phyloP scores from a whole-genome alignment of 768 basidiomycete species.

The Phylloporus sp. region DNA sequence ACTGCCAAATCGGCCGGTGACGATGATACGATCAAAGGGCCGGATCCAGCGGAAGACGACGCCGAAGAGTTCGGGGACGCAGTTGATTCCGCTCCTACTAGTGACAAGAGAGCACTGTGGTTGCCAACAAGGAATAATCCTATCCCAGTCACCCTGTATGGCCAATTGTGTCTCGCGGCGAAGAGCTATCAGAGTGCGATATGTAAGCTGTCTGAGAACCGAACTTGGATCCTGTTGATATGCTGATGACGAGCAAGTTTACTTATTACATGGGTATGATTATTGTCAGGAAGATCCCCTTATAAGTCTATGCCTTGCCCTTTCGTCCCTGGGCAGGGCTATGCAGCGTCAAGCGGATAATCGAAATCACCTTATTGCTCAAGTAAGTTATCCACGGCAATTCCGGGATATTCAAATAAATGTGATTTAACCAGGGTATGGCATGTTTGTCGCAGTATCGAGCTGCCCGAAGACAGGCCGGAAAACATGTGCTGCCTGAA shows the following conservation, averaged over 20 bases:
- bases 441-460: slow-evolving; percentile 85
- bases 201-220: slow-evolving; percentile 52
- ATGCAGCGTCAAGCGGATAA: slow-evolving; percentile 96
- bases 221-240: background rate
- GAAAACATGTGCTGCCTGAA: slow-evolving; percentile 51
- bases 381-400: slow-evolving; percentile 37
- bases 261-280: slow-evolving; percentile 85
- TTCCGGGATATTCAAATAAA: background rate
- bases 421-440: slow-evolving; percentile 53
- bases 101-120: slow-evolving; percentile 30
- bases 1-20: slow-evolving; percentile 20
- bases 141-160: slow-evolving; percentile 68
- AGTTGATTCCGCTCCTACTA: slow-evolving; percentile 8
- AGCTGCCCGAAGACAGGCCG: slow-evolving; percentile 45
- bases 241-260: slow-evolving; percentile 49
- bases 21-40: slow-evolving; percentile 16
- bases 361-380: slow-evolving; percentile 81
- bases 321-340: slow-evolving; percentile 83
- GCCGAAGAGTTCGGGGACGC: slow-evolving; percentile 30
- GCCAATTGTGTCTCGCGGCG: slow-evolving; percentile 76
- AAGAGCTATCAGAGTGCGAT: slow-evolving; percentile 89
- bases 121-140: slow-evolving; percentile 72
- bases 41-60: slow-evolving; percentile 29
- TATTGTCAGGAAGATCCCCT: slow-evolving; percentile 80
- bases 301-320: slow-evolving; percentile 76